A percentile compares a stretch with the other conserved stretches of the same genome.
Evolutionary conservation across 192 early-diverging fungal genomes (phyloP).

Genomic region (Ambispora gerdemannii): DNA sequence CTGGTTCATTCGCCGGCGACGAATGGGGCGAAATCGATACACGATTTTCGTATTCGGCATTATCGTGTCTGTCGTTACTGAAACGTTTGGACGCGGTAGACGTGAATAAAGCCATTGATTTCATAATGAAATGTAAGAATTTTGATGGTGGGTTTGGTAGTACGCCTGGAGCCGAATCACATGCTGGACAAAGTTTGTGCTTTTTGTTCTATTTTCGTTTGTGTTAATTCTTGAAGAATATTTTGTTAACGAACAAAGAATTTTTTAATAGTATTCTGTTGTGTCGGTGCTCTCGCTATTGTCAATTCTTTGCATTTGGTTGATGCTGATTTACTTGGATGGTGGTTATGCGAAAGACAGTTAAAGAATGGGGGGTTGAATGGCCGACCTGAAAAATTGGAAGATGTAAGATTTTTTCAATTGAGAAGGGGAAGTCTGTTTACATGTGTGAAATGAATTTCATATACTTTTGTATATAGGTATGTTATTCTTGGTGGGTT

Average conservation of each 20-base stretch:
- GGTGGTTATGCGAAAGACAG: conserved; percentile 95
- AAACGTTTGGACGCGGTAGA: conserved; percentile 59
- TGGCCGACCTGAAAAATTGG: conserved; percentile 93
- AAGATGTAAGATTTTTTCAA: conserved; percentile 66
- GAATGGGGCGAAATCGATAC: conserved; percentile 93
- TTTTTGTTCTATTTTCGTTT: background rate
- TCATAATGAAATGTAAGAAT: conserved; percentile 77
- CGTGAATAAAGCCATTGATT: conserved; percentile 62
- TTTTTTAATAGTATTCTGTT: conserved; percentile 71
- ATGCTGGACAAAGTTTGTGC: conserved; percentile 72
- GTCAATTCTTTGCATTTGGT: conserved; percentile 71
- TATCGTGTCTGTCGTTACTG: conserved; percentile 78
- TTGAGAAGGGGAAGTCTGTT: too few relatives aligned
- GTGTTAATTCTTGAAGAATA: background rate
- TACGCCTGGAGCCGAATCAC: conserved; percentile 85
- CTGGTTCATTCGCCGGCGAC: conserved; percentile 89
- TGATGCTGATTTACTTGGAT: conserved; percentile 77
- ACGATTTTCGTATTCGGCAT: conserved; percentile 83
- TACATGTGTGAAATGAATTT: too few relatives aligned
- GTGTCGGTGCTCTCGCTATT: conserved; percentile 86
- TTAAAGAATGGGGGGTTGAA: conserved; percentile 90
- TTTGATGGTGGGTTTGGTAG: conserved; percentile 97
- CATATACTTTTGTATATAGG: conserved; percentile 37
- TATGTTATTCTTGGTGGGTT: conserved; percentile 99
- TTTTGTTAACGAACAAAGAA: background rate